These are phyloP conservation scores for Tritrichomonas foetus DNA, from an alignment of 208 protist genomes.

Conservation along the genomic window DNA sequence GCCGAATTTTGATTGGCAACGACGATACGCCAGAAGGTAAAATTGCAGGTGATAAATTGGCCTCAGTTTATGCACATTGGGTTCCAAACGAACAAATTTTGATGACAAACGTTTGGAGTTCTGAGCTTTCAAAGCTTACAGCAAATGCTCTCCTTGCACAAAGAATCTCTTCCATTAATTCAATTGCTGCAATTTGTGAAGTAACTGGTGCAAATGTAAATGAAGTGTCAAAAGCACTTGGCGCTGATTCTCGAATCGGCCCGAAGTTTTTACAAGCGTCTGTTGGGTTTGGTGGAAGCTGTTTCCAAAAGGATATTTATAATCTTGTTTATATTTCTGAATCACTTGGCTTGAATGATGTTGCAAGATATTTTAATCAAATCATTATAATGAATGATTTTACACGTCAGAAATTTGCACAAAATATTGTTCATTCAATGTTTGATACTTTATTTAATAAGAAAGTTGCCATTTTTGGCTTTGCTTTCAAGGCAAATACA, in stretches of 20 bases:
- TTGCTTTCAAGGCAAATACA: conserved; percentile 95
- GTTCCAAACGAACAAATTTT: conserved; percentile 76
- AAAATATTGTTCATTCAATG: conserved; percentile 70
- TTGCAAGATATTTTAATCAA: conserved; percentile 82
- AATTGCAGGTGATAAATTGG: conserved; percentile 61
- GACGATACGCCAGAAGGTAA: conserved; percentile 58
- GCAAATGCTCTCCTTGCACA: conserved; percentile 93
- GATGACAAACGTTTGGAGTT: conserved; percentile 84
- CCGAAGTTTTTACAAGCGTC: conserved; percentile 78
- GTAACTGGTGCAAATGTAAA: conserved; percentile 59
- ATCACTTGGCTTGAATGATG: conserved; percentile 73
- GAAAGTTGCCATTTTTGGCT: conserved; percentile 77
- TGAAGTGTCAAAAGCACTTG: conserved; percentile 54
- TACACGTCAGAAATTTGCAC: conserved; percentile 79
- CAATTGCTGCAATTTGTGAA: conserved; percentile 64
- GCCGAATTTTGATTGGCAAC: conserved; percentile 89
- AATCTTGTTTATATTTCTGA: conserved; percentile 86
- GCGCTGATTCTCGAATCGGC: conserved; percentile 79
- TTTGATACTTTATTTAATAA: conserved; percentile 83
- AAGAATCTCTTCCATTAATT: conserved; percentile 90
- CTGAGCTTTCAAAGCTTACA: conserved; percentile 89
- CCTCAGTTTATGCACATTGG: conserved; percentile 64
- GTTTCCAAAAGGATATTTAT: conserved; percentile 92
- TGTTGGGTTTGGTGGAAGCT: conserved; percentile 57
- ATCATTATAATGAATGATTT: conserved; percentile 90